Percentiles rank a stretch among this genome's conserved stretches.
phyloP scores from a whole-genome alignment of 768 basidiomycete species.

The Rhizopogon vulgaris region DNA sequence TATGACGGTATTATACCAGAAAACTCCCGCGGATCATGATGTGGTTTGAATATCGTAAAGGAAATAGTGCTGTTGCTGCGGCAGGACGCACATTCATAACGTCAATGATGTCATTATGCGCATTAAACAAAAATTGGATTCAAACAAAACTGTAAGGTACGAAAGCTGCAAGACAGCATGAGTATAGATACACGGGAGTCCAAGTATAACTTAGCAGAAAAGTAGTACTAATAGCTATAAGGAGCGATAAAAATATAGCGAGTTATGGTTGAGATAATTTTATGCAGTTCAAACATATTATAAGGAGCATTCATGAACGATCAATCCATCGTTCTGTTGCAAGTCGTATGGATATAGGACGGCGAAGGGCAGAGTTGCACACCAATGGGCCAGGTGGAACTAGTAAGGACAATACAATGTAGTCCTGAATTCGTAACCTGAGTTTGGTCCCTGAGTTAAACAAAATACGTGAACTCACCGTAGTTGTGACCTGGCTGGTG shows the following conservation, averaged over 20 bases:
- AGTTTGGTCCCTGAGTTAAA: not conserved
- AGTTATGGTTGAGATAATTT: not conserved
- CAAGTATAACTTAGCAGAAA: not conserved
- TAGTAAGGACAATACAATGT: constrained; percentile 44
- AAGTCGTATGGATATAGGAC: constrained; percentile 51
- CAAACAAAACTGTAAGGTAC: not conserved
- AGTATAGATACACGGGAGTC: not conserved
- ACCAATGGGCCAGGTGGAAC: constrained; percentile 29
- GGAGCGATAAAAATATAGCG: not conserved
- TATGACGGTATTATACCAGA: no score
- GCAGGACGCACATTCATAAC: no score
- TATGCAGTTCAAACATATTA: not conserved
- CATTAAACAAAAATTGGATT: no score
- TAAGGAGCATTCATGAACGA: constrained; percentile 12
- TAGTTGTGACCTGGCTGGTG: constrained; percentile 41
- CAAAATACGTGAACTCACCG: constrained; percentile 29
- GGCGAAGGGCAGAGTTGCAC: constrained; percentile 32
- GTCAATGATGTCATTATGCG: no score
- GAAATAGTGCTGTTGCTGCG: no score
- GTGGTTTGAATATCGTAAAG: no score
- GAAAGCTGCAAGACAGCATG: not conserved
- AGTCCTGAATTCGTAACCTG: constrained; percentile 40
- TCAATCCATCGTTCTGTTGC: constrained; percentile 54
- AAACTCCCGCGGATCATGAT: no score
- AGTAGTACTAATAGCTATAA: not conserved